Evolutionary conservation across 2,329 filamentous ascomycete genomes (phyloP).

Genomic region (Hirsutella minnesotensis): DNA sequence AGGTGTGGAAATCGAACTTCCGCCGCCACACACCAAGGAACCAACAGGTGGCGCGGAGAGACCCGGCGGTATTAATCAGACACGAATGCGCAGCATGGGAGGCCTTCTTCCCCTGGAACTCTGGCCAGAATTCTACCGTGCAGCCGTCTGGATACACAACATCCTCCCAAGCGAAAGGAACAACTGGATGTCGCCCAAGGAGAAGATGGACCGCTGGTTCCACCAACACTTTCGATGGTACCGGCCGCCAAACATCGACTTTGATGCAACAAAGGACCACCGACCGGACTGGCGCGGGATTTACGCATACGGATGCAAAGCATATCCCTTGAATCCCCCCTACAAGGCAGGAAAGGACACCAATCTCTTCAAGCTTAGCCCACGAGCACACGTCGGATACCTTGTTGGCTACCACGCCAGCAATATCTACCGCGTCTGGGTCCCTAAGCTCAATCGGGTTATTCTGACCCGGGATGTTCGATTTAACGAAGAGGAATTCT

Average conservation of each 20-base stretch:
- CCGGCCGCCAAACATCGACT: background rate
- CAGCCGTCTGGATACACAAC: background rate
- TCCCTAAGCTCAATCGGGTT: too few relatives aligned
- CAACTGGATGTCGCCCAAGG: background rate
- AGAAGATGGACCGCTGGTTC: too few relatives aligned
- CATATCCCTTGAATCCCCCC: background rate
- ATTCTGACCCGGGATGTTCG: too few relatives aligned
- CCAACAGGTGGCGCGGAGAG: background rate
- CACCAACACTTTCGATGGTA: too few relatives aligned
- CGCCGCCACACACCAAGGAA: background rate
- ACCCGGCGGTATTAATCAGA: background rate
- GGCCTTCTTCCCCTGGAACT: background rate
- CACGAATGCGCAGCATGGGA: background rate
- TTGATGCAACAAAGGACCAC: background rate
- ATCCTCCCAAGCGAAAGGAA: background rate
- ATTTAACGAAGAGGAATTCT: too few relatives aligned
- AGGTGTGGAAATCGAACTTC: background rate
- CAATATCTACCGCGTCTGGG: conserved; percentile 1
- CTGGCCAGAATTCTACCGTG: background rate
- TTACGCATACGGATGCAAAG: background rate
- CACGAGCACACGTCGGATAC: conserved; percentile 1
- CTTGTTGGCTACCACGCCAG: conserved; percentile 1
- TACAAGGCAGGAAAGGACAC: background rate
- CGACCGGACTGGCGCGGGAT: background rate
- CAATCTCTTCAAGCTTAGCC: background rate